phyloP scores from a whole-genome alignment of 345 rosid species.

The Corchorus capsularis region DNA sequence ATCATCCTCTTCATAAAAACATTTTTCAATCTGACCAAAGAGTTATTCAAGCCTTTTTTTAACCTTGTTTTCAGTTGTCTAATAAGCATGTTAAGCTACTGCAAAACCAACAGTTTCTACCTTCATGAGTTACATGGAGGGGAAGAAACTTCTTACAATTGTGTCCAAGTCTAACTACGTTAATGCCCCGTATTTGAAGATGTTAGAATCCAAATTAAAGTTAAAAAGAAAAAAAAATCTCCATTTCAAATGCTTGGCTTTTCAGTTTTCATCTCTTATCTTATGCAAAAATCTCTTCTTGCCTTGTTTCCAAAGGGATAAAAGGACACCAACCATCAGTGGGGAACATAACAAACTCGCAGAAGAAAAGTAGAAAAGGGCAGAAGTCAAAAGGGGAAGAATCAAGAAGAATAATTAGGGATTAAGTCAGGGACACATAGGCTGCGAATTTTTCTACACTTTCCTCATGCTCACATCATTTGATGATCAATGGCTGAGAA shows the following conservation, averaged over 20 bases:
- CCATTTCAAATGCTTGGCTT: not conserved
- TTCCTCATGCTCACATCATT: not conserved
- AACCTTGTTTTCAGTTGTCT: too few species aligned
- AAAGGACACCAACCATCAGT: not conserved
- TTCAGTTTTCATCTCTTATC: too few species aligned
- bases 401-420: not conserved
- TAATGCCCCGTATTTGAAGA: not conserved
- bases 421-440: not conserved
- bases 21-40: too few species aligned
- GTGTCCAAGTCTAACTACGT: not conserved
- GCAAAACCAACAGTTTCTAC: too few species aligned
- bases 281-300: not conserved
- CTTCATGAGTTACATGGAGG: not conserved
- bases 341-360: slow-evolving; percentile 1
- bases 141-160: not conserved
- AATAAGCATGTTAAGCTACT: too few species aligned
- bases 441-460: not conserved
- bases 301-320: too few species aligned
- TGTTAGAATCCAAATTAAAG: not conserved
- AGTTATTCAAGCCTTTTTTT: too few species aligned
- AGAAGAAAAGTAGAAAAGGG: not conserved
- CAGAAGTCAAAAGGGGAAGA: not conserved
- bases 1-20: too few species aligned
- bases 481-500: not conserved
- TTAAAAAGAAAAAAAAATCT: too few species aligned